Evolutionary conservation across 208 protist genomes (phyloP).

Genomic region (Crithidia fasciculata): DNA sequence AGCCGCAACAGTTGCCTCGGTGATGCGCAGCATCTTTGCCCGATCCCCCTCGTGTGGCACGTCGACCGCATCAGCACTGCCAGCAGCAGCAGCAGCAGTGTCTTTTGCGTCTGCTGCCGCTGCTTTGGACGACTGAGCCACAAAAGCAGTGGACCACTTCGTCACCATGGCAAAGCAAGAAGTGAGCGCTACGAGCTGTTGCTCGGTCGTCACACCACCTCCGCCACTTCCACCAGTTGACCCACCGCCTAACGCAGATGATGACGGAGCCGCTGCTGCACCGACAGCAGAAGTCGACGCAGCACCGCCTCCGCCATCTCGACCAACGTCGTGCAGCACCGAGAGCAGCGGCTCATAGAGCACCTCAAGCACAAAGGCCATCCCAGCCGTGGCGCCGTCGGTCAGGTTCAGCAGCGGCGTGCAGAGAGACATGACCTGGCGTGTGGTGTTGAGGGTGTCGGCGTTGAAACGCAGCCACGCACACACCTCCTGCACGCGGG

Average conservation of each 20-base stretch:
- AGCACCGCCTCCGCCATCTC: not conserved
- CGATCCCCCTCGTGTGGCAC: not conserved
- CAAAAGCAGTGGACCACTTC: slow-evolving; percentile 27
- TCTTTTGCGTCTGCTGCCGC: not conserved
- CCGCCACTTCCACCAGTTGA: not conserved
- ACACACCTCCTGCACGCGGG: slow-evolving; percentile 63
- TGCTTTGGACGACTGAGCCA: not conserved
- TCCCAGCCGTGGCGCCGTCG: slow-evolving; percentile 61
- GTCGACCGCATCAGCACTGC: not conserved
- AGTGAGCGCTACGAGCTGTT: slow-evolving; percentile 50
- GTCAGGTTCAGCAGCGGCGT: slow-evolving; percentile 68
- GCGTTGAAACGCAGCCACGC: slow-evolving; percentile 55
- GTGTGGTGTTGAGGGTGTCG: slow-evolving; percentile 43
- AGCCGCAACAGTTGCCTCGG: slow-evolving; percentile 27
- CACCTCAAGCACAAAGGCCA: slow-evolving; percentile 50
- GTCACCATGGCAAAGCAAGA: slow-evolving; percentile 70
- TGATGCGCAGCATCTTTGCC: slow-evolving; percentile 24
- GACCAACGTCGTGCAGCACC: slow-evolving; percentile 31
- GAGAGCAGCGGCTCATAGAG: slow-evolving; percentile 55
- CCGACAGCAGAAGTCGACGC: not conserved
- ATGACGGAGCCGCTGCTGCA: not conserved
- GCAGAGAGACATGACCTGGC: slow-evolving; percentile 83
- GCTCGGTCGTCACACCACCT: slow-evolving; percentile 16
- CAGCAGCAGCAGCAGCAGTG: too few relatives aligned
- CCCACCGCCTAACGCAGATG: slow-evolving; percentile 9